Evolutionary conservation across 2,329 filamentous ascomycete genomes (phyloP).

Genomic region (Pseudodiploospora longispora): DNA sequence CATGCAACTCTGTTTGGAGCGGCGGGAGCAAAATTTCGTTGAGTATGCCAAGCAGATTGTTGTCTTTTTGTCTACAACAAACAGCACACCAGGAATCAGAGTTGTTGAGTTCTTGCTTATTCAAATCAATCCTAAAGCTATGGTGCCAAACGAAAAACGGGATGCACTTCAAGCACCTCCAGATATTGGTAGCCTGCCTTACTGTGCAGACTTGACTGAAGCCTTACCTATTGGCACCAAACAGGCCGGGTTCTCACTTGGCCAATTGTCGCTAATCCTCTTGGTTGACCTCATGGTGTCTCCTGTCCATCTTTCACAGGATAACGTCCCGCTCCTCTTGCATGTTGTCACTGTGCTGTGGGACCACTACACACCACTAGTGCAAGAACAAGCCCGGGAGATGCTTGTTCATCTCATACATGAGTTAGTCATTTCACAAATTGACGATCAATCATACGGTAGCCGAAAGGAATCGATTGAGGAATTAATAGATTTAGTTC

Average conservation of each 20-base stretch:
- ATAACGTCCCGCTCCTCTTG: slow-evolving; percentile 76
- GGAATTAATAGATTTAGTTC: slow-evolving; percentile 77
- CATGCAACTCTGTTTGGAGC: slow-evolving; percentile 85
- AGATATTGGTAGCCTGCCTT: slow-evolving; percentile 70
- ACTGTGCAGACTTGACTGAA: slow-evolving; percentile 76
- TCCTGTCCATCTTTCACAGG: slow-evolving; percentile 68
- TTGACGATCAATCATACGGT: slow-evolving; percentile 59
- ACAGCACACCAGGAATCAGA: slow-evolving; percentile 67
- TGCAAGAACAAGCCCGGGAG: slow-evolving; percentile 93
- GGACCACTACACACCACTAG: slow-evolving; percentile 93
- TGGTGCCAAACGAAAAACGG: slow-evolving; percentile 84
- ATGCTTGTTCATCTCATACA: slow-evolving; percentile 98
- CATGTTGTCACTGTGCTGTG: slow-evolving; percentile 91
- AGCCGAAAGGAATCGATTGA: slow-evolving; percentile 69
- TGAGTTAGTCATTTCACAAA: slow-evolving; percentile 74
- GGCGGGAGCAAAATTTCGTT: slow-evolving; percentile 95
- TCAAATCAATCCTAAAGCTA: slow-evolving; percentile 90
- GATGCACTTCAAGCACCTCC: slow-evolving; percentile 60
- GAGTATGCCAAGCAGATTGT: slow-evolving; percentile 98
- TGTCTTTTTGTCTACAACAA: slow-evolving; percentile 83
- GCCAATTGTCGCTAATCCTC: slow-evolving; percentile 86
- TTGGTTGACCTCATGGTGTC: slow-evolving; percentile 95
- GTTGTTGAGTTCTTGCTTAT: slow-evolving; percentile 89
- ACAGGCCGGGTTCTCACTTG: slow-evolving; percentile 82
- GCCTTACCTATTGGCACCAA: slow-evolving; percentile 84